Conservation (phyloP, 2,329 filamentous ascomycete species). For the Ceratocystis smalleyi region DNA sequence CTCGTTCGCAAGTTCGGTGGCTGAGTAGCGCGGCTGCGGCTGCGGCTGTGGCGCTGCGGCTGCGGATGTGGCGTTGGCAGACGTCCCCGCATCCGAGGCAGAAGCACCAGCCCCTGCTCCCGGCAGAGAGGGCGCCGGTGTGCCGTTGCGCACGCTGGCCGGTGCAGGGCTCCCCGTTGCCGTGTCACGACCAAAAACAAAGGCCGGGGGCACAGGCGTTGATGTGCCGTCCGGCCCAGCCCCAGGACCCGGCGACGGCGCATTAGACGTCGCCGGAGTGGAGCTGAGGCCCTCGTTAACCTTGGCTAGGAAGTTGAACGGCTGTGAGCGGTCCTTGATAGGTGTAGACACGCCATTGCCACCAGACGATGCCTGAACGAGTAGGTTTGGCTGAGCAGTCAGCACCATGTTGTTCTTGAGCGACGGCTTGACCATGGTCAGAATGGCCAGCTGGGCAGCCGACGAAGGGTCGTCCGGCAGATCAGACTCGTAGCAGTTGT, state of each 20-base stretch:
- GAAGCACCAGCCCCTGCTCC: constrained; percentile 12
- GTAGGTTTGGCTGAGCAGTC: constrained; percentile 27
- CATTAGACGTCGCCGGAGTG: constrained; percentile 72
- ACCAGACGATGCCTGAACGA: constrained; percentile 26
- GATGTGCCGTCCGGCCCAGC: constrained; percentile 51
- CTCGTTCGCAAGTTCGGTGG: constrained; percentile 44
- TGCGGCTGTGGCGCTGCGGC: background rate
- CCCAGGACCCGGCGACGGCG: constrained; percentile 76
- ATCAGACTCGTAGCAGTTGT: constrained; percentile 84
- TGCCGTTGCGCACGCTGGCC: constrained; percentile 35
- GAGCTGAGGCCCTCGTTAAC: constrained; percentile 56
- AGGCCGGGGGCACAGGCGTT: constrained; percentile 45
- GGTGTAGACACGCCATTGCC: constrained; percentile 39
- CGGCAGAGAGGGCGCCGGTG: constrained; percentile 25
- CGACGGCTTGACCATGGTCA: constrained; percentile 45
- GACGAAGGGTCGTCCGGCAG: constrained; percentile 78
- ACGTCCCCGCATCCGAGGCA: constrained; percentile 19
- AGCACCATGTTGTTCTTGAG: constrained; percentile 26
- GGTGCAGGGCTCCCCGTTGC: constrained; percentile 38
- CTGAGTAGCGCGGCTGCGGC: constrained; percentile 27
- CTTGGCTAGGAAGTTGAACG: constrained; percentile 50
- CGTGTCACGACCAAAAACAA: constrained; percentile 34
- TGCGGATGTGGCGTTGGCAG: constrained; percentile 26
- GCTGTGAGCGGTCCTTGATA: constrained; percentile 47
- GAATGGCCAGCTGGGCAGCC: constrained; percentile 58